These are phyloP conservation scores for Suillus hirtellus DNA, from an alignment of 768 basidiomycete genomes.

Conservation along the genomic window DNA sequence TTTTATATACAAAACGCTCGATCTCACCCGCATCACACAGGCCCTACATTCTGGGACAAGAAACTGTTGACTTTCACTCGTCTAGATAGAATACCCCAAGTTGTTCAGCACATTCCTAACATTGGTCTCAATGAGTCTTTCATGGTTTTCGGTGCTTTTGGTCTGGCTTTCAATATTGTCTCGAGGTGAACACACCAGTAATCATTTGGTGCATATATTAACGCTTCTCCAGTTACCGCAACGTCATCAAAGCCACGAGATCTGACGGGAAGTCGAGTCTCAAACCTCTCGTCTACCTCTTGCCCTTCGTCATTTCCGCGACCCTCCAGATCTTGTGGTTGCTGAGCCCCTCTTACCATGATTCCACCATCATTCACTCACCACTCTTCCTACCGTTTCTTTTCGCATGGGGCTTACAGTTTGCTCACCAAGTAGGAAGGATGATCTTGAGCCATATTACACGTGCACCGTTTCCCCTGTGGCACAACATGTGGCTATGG, in stretches of 20 bases:
- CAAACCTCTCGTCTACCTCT: conserved; percentile 67
- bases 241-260: conserved; percentile 68
- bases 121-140: conserved; percentile 82
- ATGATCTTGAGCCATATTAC: conserved; percentile 96
- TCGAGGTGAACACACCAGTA: conserved; percentile 45
- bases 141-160: conserved; percentile 77
- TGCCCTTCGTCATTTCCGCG: conserved; percentile 77
- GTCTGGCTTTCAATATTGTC: conserved; percentile 77
- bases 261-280: conserved; percentile 41
- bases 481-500: conserved; percentile 88
- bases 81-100: conserved; percentile 50
- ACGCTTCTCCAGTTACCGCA: conserved; percentile 57
- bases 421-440: conserved; percentile 85
- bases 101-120: conserved; percentile 56
- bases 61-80: conserved; percentile 59
- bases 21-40: conserved; percentile 36
- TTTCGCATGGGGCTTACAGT: conserved; percentile 90
- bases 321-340: conserved; percentile 83
- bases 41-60: conserved; percentile 80
- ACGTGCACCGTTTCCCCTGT: conserved; percentile 76
- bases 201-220: background rate
- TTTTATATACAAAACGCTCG: background rate
- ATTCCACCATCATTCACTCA: conserved; percentile 73
- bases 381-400: conserved; percentile 84
- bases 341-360: conserved; percentile 56